phyloP scores from a whole-genome alignment of 2,329 filamentous ascomycete species.

The Sarocladium oryzae region DNA sequence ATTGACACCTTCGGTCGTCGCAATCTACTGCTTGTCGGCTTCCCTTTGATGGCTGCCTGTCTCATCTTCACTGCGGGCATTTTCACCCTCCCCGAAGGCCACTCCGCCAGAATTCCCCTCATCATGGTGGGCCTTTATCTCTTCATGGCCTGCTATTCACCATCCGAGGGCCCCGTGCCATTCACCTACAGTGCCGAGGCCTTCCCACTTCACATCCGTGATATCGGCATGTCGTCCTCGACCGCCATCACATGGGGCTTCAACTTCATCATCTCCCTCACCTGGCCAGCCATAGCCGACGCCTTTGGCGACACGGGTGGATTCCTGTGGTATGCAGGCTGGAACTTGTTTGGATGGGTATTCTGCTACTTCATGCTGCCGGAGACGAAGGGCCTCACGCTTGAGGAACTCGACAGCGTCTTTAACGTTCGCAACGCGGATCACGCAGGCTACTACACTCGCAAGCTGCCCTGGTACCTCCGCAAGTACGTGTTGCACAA shows the following conservation, averaged over 20 bases:
- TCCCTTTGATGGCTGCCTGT: slow-evolving; percentile 45
- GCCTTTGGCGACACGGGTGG: slow-evolving; percentile 26
- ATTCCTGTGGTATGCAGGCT: slow-evolving; percentile 33
- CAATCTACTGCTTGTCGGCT: slow-evolving; percentile 49
- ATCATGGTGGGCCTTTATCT: slow-evolving; percentile 32
- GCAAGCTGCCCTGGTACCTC: slow-evolving; percentile 26
- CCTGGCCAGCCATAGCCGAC: slow-evolving; percentile 21
- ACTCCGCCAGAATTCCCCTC: slow-evolving; percentile 22
- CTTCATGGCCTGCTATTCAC: slow-evolving; percentile 36
- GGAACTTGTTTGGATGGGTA: slow-evolving; percentile 27
- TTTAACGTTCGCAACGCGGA: slow-evolving; percentile 25
- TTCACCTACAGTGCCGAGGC: slow-evolving; percentile 56
- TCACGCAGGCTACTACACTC: slow-evolving; percentile 23
- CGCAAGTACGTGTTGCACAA: slow-evolving; percentile 22
- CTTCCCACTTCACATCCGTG: slow-evolving; percentile 49
- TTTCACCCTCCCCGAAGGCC: slow-evolving; percentile 32
- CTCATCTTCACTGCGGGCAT: slow-evolving; percentile 41
- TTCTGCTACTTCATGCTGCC: slow-evolving; percentile 28
- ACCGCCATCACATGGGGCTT: slow-evolving; percentile 35
- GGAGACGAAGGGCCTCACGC: slow-evolving; percentile 27
- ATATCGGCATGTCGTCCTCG: slow-evolving; percentile 46
- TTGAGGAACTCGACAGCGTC: slow-evolving; percentile 28
- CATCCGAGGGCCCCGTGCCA: slow-evolving; percentile 50
- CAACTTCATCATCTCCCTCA: slow-evolving; percentile 31
- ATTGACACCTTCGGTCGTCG: slow-evolving; percentile 53